phyloP scores from a whole-genome alignment of 2,329 filamentous ascomycete species.

The Fusarium sp. region DNA sequence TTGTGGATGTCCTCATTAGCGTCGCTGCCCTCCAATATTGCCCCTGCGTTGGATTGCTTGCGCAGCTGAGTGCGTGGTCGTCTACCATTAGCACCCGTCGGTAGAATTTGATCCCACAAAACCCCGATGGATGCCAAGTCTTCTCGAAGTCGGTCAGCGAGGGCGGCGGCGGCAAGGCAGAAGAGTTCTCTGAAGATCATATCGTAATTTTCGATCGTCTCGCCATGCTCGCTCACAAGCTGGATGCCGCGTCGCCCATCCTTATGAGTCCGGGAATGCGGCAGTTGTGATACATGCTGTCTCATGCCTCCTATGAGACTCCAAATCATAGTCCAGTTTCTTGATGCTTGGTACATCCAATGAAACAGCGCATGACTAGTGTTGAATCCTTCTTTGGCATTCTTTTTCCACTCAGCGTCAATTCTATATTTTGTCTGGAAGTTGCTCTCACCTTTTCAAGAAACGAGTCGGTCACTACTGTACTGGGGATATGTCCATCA shows the following conservation, averaged over 20 bases:
- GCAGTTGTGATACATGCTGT: conserved; percentile 68
- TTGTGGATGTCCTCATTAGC: conserved; percentile 32
- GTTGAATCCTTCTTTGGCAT: conserved; percentile 76
- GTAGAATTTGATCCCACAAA: conserved; percentile 79
- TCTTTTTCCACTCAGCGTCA: conserved; percentile 39
- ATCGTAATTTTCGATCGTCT: conserved; percentile 74
- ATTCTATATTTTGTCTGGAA: background rate
- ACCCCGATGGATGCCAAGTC: conserved; percentile 71
- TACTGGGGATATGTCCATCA: conserved; percentile 73
- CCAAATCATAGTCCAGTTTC: conserved; percentile 76
- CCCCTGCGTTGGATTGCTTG: conserved; percentile 28
- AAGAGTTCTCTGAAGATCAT: conserved; percentile 84
- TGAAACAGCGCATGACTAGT: conserved; percentile 82
- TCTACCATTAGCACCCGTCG: conserved; percentile 61
- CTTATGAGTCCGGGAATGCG: conserved; percentile 41
- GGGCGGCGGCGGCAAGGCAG: conserved; percentile 78
- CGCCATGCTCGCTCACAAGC: conserved; percentile 62
- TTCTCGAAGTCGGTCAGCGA: conserved; percentile 73
- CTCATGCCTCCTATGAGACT: conserved; percentile 77
- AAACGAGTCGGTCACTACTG: conserved; percentile 82
- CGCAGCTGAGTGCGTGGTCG: conserved; percentile 29
- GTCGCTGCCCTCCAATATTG: conserved; percentile 17
- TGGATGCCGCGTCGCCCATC: conserved; percentile 48
- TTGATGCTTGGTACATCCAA: conserved; percentile 85
- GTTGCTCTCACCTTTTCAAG: conserved; percentile 64